Evolutionary conservation across 768 basidiomycete genomes (phyloP).

Genomic region (Lactarius tabidus): DNA sequence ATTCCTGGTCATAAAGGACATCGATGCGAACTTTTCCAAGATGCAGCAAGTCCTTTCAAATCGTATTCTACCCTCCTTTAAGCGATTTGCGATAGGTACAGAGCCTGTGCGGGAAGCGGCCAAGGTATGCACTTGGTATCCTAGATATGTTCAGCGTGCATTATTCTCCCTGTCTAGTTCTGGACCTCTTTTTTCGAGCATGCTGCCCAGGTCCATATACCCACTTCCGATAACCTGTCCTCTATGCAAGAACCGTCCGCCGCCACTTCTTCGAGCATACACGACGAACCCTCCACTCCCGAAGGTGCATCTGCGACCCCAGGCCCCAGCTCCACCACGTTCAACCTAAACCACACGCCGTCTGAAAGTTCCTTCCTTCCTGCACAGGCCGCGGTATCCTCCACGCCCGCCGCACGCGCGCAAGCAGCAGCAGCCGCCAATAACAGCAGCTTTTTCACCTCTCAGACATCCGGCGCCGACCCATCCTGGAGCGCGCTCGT

Average conservation of each 20-base stretch:
- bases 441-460: constrained; percentile 6
- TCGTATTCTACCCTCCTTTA: constrained; percentile 81
- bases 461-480: constrained; percentile 26
- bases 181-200: constrained; percentile 97
- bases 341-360: constrained; percentile 44
- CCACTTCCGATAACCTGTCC: constrained; percentile 62
- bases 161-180: constrained; percentile 54
- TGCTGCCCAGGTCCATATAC: constrained; percentile 83
- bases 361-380: constrained; percentile 76
- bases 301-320: constrained; percentile 19
- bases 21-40: constrained; percentile 90
- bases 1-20: constrained; percentile 48
- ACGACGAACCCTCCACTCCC: constrained; percentile 1
- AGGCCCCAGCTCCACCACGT: constrained; percentile 18
- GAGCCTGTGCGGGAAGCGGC: constrained; percentile 89
- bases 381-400: constrained; percentile 62
- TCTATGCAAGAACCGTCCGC: constrained; percentile 27
- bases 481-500: constrained; percentile 71
- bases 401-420: too few species aligned
- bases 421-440: background rate
- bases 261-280: background rate
- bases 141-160: background rate
- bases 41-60: constrained; percentile 83
- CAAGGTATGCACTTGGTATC: constrained; percentile 50
- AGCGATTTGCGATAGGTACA: constrained; percentile 81